These are phyloP conservation scores for Neurospora sp. DNA, from an alignment of 495 filamentous ascomycete species.

Conservation along the genomic window DNA sequence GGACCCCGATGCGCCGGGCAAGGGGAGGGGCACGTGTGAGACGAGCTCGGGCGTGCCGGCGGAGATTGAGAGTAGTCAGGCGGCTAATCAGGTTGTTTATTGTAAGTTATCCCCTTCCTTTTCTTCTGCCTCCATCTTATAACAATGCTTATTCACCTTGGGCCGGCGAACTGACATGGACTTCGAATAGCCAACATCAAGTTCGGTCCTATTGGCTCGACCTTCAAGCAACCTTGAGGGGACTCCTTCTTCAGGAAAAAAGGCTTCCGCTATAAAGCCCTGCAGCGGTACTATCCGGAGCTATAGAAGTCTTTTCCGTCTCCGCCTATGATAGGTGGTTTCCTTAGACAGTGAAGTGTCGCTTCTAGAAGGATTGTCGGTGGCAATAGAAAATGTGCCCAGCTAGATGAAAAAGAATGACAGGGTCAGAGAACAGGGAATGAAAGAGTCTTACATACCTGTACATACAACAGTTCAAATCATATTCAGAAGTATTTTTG, in stretches of 20 bases:
- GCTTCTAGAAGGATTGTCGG: background rate
- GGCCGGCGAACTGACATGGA: background rate
- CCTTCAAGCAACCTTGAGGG: conserved; percentile 27
- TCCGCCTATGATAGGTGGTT: background rate
- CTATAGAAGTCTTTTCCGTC: background rate
- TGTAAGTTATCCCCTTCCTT: conserved; percentile 10
- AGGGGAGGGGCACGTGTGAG: conserved; percentile 57
- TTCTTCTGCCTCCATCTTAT: background rate
- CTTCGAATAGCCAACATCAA: conserved; percentile 46
- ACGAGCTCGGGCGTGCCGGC: conserved; percentile 46
- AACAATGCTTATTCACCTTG: too few relatives aligned
- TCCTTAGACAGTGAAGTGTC: background rate
- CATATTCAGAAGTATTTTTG: background rate
- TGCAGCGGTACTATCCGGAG: background rate
- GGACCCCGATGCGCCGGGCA: conserved; percentile 41
- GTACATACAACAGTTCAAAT: background rate
- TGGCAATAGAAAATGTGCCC: background rate
- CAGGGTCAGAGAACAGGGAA: background rate
- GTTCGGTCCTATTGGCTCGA: conserved; percentile 55
- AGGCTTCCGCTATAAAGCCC: background rate
- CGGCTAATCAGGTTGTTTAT: conserved; percentile 38
- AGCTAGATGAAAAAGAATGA: background rate
- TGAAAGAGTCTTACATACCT: background rate
- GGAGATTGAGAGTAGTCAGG: conserved; percentile 42
- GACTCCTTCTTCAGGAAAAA: background rate